A percentile compares a stretch with the other conserved stretches of the same genome.
Conservation (phyloP, 495 filamentous ascomycete species). For the Penicillium verhagenii region DNA sequence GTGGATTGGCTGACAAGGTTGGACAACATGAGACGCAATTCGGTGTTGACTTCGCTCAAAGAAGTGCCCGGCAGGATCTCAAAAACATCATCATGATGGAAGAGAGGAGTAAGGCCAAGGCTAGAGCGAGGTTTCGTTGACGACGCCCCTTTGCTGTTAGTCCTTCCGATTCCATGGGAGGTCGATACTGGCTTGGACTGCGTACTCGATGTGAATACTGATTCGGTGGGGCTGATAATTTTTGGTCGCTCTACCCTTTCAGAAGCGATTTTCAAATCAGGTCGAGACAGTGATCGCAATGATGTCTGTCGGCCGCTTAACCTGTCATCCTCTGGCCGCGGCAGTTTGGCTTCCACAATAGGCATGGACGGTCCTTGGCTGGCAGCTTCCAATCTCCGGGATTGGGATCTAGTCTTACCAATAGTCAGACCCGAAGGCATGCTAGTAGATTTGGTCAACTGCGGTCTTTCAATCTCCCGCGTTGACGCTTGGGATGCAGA, state of each 20-base stretch:
- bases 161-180: slow-evolving; percentile 22
- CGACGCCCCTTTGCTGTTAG: slow-evolving; percentile 36
- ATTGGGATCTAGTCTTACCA: slow-evolving; percentile 50
- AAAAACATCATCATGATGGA: slow-evolving; percentile 38
- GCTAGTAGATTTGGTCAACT: slow-evolving; percentile 30
- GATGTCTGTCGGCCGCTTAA: slow-evolving; percentile 12
- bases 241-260: slow-evolving; percentile 14
- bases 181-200: slow-evolving; percentile 12
- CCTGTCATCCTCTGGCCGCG: slow-evolving; percentile 21
- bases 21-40: slow-evolving; percentile 42
- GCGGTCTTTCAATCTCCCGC: slow-evolving; percentile 31
- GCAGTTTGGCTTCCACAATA: slow-evolving; percentile 22
- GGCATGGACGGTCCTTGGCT: slow-evolving; percentile 20
- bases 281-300: slow-evolving; percentile 19
- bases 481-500: slow-evolving; percentile 39
- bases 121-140: slow-evolving; percentile 37
- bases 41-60: slow-evolving; percentile 39
- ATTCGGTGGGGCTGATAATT: slow-evolving; percentile 11
- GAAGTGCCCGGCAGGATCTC: slow-evolving; percentile 41
- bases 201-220: slow-evolving; percentile 3
- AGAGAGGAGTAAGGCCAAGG: slow-evolving; percentile 39
- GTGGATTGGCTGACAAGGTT: slow-evolving; percentile 37
- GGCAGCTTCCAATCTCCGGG: slow-evolving; percentile 39
- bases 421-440: slow-evolving; percentile 37
- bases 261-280: slow-evolving; percentile 13